phyloP scores from a whole-genome alignment of 1,139 yeast genomes.

The Candida tetrigidarum region DNA sequence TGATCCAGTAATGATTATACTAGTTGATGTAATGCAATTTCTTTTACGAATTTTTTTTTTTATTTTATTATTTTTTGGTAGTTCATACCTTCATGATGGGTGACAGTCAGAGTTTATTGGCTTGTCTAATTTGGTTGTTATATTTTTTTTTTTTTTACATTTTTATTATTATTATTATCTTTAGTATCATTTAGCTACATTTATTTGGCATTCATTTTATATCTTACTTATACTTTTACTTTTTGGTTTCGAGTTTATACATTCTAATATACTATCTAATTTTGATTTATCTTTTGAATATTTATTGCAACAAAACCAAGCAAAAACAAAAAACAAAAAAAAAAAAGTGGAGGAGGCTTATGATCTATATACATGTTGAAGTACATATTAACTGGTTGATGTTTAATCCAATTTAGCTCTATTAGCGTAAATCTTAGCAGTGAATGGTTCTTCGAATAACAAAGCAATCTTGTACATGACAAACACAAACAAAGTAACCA shows the following conservation, averaged over 20 bases:
- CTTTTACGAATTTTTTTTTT: background rate
- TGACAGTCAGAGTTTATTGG: background rate
- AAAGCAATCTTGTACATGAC: slow-evolving; percentile 85
- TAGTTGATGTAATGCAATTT: background rate
- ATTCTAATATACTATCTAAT: background rate
- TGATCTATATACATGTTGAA: slow-evolving; percentile 8
- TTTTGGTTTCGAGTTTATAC: slow-evolving; percentile 3
- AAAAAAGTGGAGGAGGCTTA: no score
- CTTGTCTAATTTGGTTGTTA: no score
- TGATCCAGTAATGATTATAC: slow-evolving; percentile 3
- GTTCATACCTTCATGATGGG: no score
- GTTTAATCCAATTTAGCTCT: slow-evolving; percentile 14
- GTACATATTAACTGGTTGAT: background rate
- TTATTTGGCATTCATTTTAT: slow-evolving; percentile 2
- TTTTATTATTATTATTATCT: background rate
- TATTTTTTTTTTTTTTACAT: background rate
- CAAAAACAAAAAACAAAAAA: background rate
- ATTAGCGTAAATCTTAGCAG: slow-evolving; percentile 80
- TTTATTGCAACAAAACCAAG: no score
- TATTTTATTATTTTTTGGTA: background rate
- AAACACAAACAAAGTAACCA: slow-evolving; percentile 72
- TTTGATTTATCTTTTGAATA: background rate
- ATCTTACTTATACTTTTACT: background rate
- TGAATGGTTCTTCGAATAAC: slow-evolving; percentile 93
- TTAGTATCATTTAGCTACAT: background rate